Percentiles rank a stretch among this genome's conserved stretches.
Evolutionary conservation across 2,329 filamentous ascomycete genomes (phyloP).

Genomic region (Plenodomus tracheiphilus): DNA sequence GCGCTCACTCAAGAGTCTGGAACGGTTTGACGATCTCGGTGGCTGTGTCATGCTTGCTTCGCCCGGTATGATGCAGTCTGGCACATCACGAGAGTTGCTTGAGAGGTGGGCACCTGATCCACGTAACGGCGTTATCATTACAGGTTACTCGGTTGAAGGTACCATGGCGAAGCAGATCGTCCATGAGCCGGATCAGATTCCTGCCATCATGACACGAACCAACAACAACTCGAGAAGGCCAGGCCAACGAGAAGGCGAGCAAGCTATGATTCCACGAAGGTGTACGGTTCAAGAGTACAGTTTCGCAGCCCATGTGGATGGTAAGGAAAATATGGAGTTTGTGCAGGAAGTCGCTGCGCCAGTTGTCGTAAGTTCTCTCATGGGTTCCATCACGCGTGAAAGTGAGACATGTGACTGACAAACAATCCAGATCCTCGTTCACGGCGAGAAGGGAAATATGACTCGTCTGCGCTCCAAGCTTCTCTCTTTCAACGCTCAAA

Average conservation of each 20-base stretch:
- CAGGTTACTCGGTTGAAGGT: conserved; percentile 96
- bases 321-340: conserved; percentile 92
- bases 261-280: conserved; percentile 85
- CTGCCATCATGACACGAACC: conserved; percentile 77
- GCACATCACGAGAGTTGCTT: conserved; percentile 87
- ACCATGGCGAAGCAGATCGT: conserved; percentile 98
- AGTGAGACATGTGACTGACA: conserved; percentile 7
- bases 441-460: conserved; percentile 98
- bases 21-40: conserved; percentile 94
- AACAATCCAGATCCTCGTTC: conserved; percentile 76
- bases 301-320: conserved; percentile 96
- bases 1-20: conserved; percentile 85
- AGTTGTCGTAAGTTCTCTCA: conserved; percentile 73
- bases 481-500: conserved; percentile 84
- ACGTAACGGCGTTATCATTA: conserved; percentile 98
- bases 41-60: conserved; percentile 96
- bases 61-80: conserved; percentile 97
- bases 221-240: conserved; percentile 60
- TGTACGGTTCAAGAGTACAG: conserved; percentile 94
- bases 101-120: conserved; percentile 96
- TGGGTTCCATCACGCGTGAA: not conserved
- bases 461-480: conserved; percentile 94
- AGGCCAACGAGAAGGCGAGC: conserved; percentile 71
- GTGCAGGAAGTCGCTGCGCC: conserved; percentile 92
- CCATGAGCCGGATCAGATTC: conserved; percentile 92